phyloP scores from a whole-genome alignment of 2,329 filamentous ascomycete genomes.

The Neopestalotiopsis sp. region DNA sequence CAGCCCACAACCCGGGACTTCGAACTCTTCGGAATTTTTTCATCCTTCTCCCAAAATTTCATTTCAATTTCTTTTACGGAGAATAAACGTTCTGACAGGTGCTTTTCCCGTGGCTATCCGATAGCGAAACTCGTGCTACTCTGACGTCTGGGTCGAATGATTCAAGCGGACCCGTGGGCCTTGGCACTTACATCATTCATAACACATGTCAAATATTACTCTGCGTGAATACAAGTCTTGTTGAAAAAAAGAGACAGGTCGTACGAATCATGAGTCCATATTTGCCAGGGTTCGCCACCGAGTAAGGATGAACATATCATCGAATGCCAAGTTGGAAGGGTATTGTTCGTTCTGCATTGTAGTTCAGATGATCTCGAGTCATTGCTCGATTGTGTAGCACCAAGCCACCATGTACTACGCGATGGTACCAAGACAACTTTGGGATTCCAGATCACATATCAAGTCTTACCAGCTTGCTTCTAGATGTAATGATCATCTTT shows the following conservation, averaged over 20 bases:
- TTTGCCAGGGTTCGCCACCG: neutral
- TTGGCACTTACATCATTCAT: neutral
- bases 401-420: neutral
- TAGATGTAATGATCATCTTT: neutral
- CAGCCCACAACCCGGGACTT: neutral
- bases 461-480: neutral
- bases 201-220: neutral
- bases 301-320: neutral
- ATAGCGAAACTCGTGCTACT: neutral
- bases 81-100: neutral
- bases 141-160: neutral
- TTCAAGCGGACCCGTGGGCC: neutral
- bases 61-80: neutral
- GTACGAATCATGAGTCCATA: neutral
- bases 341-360: neutral
- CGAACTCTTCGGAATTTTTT: neutral
- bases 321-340: neutral
- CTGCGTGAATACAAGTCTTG: neutral
- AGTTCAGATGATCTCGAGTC: neutral
- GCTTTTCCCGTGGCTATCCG: neutral
- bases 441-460: neutral
- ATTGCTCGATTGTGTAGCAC: neutral
- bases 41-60: neutral
- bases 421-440: neutral
- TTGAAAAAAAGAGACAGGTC: neutral